Evolutionary conservation across 306 rosid genomes (phyloP), one percentile per base, ranked within the genome.

Genomic region (Cucumis melo): DNA sequence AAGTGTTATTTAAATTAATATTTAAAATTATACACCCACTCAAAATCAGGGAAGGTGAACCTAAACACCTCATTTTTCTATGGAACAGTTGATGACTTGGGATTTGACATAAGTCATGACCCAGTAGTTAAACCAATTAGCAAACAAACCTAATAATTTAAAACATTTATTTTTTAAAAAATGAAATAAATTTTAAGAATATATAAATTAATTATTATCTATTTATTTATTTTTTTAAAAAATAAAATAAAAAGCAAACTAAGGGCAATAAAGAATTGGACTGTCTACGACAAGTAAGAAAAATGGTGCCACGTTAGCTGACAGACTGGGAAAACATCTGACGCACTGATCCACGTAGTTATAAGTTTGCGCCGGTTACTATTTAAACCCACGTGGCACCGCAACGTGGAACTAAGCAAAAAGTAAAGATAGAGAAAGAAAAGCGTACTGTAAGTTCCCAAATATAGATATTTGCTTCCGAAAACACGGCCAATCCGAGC

Each of bases 401-500:
- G 27, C 6, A 32, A 54, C 24, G 44, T 75, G 66, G 48, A n/a
- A 0, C n/a, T 51, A 41, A 8, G 8, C 6, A 61, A 20, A 60
- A 7, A 34, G 61, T 6, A 38, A 41, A 84, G 5, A 60, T 2
- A 23, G 32, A 65, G 62, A 8, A 32, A 34, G 36, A 17, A 51
- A 38, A 63, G 55, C 96, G 79, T 89, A 95, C 99, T 80, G 29
- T 84, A 95, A 48, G 98, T 95, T 41, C 99, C 99, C 77, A 95
- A 79, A 81, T 94, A 94, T 24, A 94, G 87, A 63, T 95, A 95
- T 56, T 92, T 95, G 97, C 89, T 95, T n/a, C 99, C 98, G 2
- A 85, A 73, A 0, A 92, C 97, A 76, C 97, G 83, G 79, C 99
- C 99, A 75, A 95, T 92, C 53, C 99, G 82, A n/a, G 99, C 99